Base-by-base conservation (phyloP, 1,284 basidiomycete genomes). In the Papiliotrema fonsecae region DNA sequence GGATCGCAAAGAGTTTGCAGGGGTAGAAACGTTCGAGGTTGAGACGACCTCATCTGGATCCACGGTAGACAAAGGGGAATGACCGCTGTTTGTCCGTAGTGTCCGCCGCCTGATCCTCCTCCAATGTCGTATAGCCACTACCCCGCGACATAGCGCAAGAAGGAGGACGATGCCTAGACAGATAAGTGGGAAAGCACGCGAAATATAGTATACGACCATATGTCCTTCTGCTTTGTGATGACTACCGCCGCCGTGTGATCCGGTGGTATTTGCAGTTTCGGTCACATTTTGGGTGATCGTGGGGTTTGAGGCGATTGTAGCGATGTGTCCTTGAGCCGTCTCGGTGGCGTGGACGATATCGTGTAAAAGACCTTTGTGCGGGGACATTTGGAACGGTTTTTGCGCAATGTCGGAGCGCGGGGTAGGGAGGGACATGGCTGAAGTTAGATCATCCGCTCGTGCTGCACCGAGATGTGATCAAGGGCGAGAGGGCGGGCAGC, bases 81-180 rank as follows among this genome's bases (percentile, higher is more conserved):
- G 34, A 6, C 34, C 16, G 19, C 19, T 14, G 6, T 5, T 19
- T 14, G 16, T 35, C 7, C 16, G n/a, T 6, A 25, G 18, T 21
- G 6, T 39, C 37, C 37, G 19, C 37, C 37, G 16, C 19, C 6
- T 6, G 14, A 47, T 2, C 4, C 26, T 34, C 1, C 27, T 14
- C 27, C 35, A 41, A 6, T 47, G 46, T 18, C 39, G 46, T 30
- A 40, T 21, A 3, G 6, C 10, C 4, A 30, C 35, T 30, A 49
- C 22, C 19, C 39, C 22, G n/a, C 43, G 51, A 19, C 44, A 39
- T 13, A 44, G 11, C 6, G 51, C 43, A 4, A 52, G 28, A 3
- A 43, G 31, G 9, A 52, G 36, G 36, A 52, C 24, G 11, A 52
- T 30, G 4, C 25, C 37, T 11, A 32, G 11, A 36, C 37, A 31